Evolutionary conservation across 208 protist species (phyloP), one percentile per base, ranked within the genome.

Genomic region (Wallacemonas sp.): DNA sequence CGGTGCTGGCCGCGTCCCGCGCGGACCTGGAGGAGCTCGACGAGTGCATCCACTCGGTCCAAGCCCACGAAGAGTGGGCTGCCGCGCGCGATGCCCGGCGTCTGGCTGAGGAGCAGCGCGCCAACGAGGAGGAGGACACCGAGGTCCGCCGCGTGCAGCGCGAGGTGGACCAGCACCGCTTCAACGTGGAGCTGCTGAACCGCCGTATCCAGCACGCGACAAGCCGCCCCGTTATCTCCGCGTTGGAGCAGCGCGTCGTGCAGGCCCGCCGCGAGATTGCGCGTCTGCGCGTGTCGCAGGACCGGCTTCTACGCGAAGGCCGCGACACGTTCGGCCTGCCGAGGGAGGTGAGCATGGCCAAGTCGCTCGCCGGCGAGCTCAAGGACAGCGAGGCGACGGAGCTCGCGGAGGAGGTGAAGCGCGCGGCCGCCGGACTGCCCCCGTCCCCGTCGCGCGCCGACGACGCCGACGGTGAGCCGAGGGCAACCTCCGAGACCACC

Each of bases 1-100:
- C 87, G n/a, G 91, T 94, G 7, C 78, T 96, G n/a, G 91, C 91
- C 23, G 81, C 72, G 16, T 96, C 87, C 23, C 81, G 91, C 3
- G 71, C 91, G 1, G 91, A 96, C 61, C 74, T 96, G 8, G 87
- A 96, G 73, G 91, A 96, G 70, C 74, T 96, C 23, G 86, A 96
- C 45, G 87, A 91, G 14, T 96, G 87, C 68, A 92, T 96, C 61
- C 57, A 38, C 41, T 85, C 81, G 7, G 91, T 96, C 33, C 87
- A 89, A 68, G 57, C 67, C 12, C 81, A 82, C 59, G 84, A 84
- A 22, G 20, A 77, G 42, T 96, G 91, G 91, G 77, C 91, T 0
- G 79, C 82, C 22, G 70, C 69, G 29, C 74, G 79, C 16, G 91
- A 96, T 25, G 79, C 72, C 16, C 74, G 52, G 65, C 87, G 81